Evolutionary conservation across 176 grass and related monocot species (phyloP).

Genomic region (Coix lacrymajobi): DNA sequence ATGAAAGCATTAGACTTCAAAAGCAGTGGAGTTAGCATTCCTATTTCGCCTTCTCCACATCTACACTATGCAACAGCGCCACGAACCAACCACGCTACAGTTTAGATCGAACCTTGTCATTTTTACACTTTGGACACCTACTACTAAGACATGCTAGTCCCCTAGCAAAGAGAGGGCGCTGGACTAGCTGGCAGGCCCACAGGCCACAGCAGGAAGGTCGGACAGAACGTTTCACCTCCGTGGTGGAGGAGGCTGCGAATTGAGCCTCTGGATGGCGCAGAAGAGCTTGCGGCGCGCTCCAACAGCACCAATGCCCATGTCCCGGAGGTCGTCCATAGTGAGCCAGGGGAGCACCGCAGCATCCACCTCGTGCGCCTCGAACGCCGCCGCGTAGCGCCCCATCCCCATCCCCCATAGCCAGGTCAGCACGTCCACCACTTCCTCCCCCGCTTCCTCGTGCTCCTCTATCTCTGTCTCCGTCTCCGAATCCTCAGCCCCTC

Average conservation of each 20-base stretch:
- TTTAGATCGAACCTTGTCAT: background rate
- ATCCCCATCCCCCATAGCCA: conserved; percentile 56
- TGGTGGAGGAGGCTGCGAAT: background rate
- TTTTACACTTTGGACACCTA: conserved; percentile 15
- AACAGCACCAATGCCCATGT: conserved; percentile 65
- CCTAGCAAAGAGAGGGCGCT: background rate
- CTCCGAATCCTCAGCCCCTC: background rate
- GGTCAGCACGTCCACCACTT: conserved; percentile 21
- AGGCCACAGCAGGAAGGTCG: background rate
- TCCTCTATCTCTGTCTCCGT: background rate
- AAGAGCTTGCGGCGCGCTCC: conserved; percentile 62
- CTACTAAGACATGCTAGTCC: background rate
- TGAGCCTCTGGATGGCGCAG: conserved; percentile 60
- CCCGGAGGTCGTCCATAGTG: conserved; percentile 64
- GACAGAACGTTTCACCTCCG: conserved; percentile 43
- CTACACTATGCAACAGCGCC: background rate
- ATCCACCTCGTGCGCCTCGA: conserved; percentile 67
- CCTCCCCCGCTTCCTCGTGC: background rate
- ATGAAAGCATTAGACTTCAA: background rate
- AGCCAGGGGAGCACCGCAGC: conserved; percentile 52
- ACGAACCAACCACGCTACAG: background rate
- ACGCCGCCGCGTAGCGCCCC: conserved; percentile 40
- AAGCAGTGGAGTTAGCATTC: background rate
- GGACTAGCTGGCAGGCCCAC: background rate
- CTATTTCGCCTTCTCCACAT: background rate